Evolutionary conservation across 495 filamentous ascomycete genomes (phyloP), one percentile per base, ranked within the genome.

Genomic region (Podospora anserina): DNA sequence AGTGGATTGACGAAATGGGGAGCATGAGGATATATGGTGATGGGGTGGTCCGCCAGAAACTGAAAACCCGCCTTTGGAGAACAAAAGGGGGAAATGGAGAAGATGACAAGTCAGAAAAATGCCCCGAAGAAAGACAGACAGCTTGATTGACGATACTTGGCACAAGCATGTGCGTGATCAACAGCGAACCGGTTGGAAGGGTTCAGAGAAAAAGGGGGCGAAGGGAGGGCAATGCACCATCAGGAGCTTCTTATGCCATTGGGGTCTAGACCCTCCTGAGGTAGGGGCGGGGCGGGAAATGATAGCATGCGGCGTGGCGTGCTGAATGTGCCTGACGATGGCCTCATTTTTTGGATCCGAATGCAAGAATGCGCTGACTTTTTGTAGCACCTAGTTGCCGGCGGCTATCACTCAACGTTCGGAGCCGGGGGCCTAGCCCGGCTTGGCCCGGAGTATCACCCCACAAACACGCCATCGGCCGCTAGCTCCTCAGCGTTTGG

Each of bases 391-490:
- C 69, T 55, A 61, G 63, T 27, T 34, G 28, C 55, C 5, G 65
- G 63, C 44, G 68, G 27, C 44, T 28, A 61, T 28, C 27, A 13
- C 15, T 30, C 34, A 20, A 39, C 57, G 44, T 19, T 67, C 58
- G 58, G 58, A 2, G 20, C 65, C 58, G 32, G 58, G 13, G 30
- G 26, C 16, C 59, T 67, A 23, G 16, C 27, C 39, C 34, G 65
- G 19, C 65, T 55, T 62, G 58, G 65, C 65, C 65, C 65, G 56
- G 57, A 28, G 28, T 54, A 67, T 67, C 65, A 67, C 32, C 32
- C 65, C 32, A 67, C 58, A 13, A 59, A n/a, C 9, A 28, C 59
- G 16, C 23, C 59, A 28, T 61, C 59, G 23, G 26, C 59, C 57
- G 1, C 65, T 27, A 34, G 57, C 44, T 39, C 28, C 16, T 55